Evolutionary conservation across 2,329 filamentous ascomycete species (phyloP), one percentile per base, ranked within the genome.

Genomic region (Decorospora gaudefroyi): DNA sequence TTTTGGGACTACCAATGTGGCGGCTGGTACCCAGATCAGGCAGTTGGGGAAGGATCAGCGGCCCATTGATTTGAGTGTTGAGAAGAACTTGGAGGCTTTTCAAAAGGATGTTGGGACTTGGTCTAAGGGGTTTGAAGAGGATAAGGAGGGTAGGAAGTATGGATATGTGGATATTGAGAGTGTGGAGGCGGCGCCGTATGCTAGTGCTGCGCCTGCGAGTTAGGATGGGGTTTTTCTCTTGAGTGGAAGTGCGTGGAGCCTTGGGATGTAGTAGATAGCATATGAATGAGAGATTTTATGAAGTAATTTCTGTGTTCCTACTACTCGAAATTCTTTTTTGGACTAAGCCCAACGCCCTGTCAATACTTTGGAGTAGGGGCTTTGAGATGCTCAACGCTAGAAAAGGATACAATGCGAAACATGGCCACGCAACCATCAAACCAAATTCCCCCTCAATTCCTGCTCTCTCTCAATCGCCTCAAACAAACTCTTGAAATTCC

Each of bases 381-480:
- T n/a, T n/a, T n/a, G n/a, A n/a, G n/a, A n/a, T n/a, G n/a, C n/a
- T n/a, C n/a, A 48, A 42, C 42, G 37, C 47, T 42, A 18, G 11
- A 13, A 36, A 43, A 47, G 47, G 43, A 39, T 12, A 38, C 25
- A 4, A 37, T 17, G 16, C 17, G n/a, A 5, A 25, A 27, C 22
- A 26, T 7, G 3, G 8, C n/a, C 17, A 17, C 11, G 6, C 4
- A 23, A 23, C 17, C 1, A 12, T 57, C 26, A 70, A 1, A 68
- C 42, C 72, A 96, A 69, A 67, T 96, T 96, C 1, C 92, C 91
- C 42, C 91, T 78, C 70, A 87, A 78, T 31, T 84, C 90, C 77
- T 96, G 92, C 72, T 96, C 91, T 36, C 91, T 78, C 79, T 96
- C 92, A 69, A 96, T 95, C 2, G 92, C 91, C 77, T 96, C 91